These are phyloP conservation scores for Sphaerulina musiva DNA, from an alignment of 2,329 filamentous ascomycete species.

Conservation along the genomic window DNA sequence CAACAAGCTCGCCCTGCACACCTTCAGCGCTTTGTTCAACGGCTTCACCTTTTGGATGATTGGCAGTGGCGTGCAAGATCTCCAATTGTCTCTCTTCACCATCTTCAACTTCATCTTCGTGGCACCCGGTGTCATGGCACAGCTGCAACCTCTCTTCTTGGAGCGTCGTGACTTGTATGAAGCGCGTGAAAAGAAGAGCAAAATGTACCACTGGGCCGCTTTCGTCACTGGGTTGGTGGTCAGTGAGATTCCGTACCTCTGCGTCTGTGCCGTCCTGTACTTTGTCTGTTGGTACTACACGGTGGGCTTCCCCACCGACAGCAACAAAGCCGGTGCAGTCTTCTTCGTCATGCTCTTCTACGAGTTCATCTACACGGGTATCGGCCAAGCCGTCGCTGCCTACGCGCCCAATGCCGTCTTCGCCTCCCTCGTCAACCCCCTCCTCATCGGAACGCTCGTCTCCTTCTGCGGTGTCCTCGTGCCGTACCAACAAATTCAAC, in stretches of 20 bases:
- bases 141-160: slow-evolving; percentile 55
- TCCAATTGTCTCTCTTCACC: slow-evolving; percentile 34
- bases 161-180: slow-evolving; percentile 55
- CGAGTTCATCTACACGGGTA: slow-evolving; percentile 48
- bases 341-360: slow-evolving; percentile 47
- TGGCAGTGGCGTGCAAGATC: slow-evolving; percentile 29
- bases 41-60: slow-evolving; percentile 46
- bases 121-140: slow-evolving; percentile 45
- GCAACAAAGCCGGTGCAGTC: slow-evolving; percentile 45
- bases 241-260: slow-evolving; percentile 62
- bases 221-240: slow-evolving; percentile 65
- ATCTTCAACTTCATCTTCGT: slow-evolving; percentile 35
- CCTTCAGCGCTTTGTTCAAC: slow-evolving; percentile 46
- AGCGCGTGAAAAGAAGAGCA: slow-evolving; percentile 55
- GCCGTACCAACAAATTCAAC: slow-evolving; percentile 31
- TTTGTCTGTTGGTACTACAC: slow-evolving; percentile 34
- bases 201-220: slow-evolving; percentile 67
- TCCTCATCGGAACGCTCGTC: slow-evolving; percentile 31
- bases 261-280: slow-evolving; percentile 54
- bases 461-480: slow-evolving; percentile 35
- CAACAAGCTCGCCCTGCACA: slow-evolving; percentile 55
- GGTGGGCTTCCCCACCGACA: slow-evolving; percentile 39
- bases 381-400: slow-evolving; percentile 53
- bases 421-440: slow-evolving; percentile 42
- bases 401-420: slow-evolving; percentile 41